A percentile compares a stretch with the other conserved stretches of the same genome.
Conservation (phyloP, 257 asterid genomes). For the Solanum rostratum region DNA sequence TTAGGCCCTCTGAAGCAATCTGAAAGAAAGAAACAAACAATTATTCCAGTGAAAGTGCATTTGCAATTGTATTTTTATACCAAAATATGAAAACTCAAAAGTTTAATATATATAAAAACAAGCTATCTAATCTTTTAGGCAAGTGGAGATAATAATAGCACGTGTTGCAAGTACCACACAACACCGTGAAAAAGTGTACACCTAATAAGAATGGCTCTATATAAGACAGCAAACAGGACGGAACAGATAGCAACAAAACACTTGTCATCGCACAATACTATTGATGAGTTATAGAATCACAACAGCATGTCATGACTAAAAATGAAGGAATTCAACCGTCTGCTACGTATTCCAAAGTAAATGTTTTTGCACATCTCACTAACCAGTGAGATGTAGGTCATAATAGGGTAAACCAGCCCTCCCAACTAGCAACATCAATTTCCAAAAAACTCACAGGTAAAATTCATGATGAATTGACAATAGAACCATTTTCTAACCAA, state of each 20-base stretch:
- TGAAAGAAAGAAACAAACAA: background rate
- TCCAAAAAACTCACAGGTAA: background rate
- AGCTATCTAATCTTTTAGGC: background rate
- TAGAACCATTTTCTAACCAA: background rate
- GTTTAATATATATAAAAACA: background rate
- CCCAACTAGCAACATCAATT: background rate
- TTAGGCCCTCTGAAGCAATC: constrained; percentile 32
- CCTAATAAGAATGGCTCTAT: no score
- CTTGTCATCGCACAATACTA: background rate
- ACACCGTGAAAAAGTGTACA: background rate
- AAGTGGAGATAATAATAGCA: background rate
- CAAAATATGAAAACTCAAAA: background rate
- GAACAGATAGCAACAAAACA: background rate
- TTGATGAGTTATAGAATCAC: background rate
- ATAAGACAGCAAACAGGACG: no score
- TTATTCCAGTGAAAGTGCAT: background rate
- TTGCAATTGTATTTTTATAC: background rate
- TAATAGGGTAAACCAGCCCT: background rate
- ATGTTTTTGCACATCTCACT: background rate
- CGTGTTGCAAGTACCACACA: background rate
- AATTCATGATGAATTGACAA: background rate
- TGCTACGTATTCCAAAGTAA: background rate
- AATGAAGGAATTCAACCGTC: background rate
- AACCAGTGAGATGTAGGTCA: background rate
- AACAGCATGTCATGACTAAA: background rate